A percentile compares a stretch with the other conserved stretches of the same genome.
These are phyloP conservation scores for Apiotrichum veenhuisii DNA, from an alignment of 1,284 basidiomycete species.

Conservation along the genomic window DNA sequence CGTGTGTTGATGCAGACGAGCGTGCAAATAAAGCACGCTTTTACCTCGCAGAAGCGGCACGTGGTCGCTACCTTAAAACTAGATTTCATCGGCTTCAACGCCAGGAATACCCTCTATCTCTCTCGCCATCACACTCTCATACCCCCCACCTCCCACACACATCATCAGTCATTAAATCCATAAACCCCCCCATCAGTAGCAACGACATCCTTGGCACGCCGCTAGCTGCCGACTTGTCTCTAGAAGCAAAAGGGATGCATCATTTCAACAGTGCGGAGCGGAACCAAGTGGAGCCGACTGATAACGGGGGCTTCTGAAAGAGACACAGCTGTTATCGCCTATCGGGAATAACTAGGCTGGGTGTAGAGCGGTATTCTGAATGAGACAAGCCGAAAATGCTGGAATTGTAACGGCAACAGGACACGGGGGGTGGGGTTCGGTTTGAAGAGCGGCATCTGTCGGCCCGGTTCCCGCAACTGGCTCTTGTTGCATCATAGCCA, in stretches of 20 bases:
- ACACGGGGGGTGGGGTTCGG: too few species aligned
- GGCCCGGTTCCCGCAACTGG: too few species aligned
- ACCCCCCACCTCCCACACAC: not conserved
- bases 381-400: too few species aligned
- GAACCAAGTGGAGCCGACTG: too few species aligned
- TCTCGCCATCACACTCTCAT: not conserved
- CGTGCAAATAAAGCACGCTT: not conserved
- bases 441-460: too few species aligned
- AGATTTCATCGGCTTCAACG: conserved; percentile 11
- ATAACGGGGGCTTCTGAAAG: too few species aligned
- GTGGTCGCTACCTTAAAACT: not conserved
- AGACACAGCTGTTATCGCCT: too few species aligned
- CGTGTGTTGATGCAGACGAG: too few species aligned
- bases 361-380: too few species aligned
- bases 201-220: not conserved
- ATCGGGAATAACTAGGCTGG: too few species aligned
- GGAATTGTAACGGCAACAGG: too few species aligned
- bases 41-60: not conserved
- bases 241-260: conserved; percentile 16
- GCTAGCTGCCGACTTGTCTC: not conserved
- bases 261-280: conserved; percentile 21
- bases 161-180: not conserved
- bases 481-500: too few species aligned
- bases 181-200: not conserved
- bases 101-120: not conserved